Evolutionary conservation across 805 yeast species (phyloP), one percentile per base, ranked within the genome.

Genomic region (Hanseniaspora pseudoguilliermondii): DNA sequence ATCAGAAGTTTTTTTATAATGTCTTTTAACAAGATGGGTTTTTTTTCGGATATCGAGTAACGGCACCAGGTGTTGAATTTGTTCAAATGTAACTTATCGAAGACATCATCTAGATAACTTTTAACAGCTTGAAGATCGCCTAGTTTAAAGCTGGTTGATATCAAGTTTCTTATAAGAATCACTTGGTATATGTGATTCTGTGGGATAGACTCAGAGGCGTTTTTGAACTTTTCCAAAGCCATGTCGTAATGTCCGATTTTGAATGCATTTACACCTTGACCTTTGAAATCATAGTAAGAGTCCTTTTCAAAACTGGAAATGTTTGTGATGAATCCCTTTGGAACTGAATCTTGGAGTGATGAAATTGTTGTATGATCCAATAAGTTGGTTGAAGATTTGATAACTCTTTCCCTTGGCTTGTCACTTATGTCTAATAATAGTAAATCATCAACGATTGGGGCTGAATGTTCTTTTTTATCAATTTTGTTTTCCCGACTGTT

Each of bases 161-260:
- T 82, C 32, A 91, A 73, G 66, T 93, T 93, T 0, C 97, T 85
- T 50, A 75, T 74, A 2, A 87, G 78, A 21, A 90, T 72, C 2
- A 90, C 76, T 18, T 83, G 74, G 40, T 82, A 73, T 34, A 82
- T 75, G 66, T 91, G 95, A 10, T 71, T 71, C 1, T 64, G 60
- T 0, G 96, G 95, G 2, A 89, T 70, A 3, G 79, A 66, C 32
- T 73, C 69, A n/a, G 80, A 66, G 1, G 84, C 75, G 42, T 76
- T 71, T 35, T 78, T 73, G 65, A 86, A 93, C 54, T 75, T 73
- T 32, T 71, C 75, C 15, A 79, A 71, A 0, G 98, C 90, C 5
- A 71, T 64, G 4, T 80, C 66, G 65, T 84, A 93, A 66, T 93
- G 91, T 20, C 99, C 99, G n/a, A 80, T 76, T 56, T 79, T 78